These are phyloP conservation scores for Pichia scutulata DNA, from an alignment of 805 yeast species.

Conservation along the genomic window DNA sequence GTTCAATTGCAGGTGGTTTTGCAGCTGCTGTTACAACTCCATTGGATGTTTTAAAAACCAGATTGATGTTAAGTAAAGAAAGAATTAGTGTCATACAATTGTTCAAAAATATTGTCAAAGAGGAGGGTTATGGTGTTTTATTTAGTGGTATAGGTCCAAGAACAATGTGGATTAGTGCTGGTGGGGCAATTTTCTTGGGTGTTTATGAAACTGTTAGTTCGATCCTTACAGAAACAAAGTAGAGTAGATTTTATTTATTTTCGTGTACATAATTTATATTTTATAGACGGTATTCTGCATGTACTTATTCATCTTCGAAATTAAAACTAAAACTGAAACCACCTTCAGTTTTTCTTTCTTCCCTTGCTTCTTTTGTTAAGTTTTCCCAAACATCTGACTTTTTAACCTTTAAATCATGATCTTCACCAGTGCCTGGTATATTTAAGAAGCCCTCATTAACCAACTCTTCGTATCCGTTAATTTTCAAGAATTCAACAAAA, in stretches of 20 bases:
- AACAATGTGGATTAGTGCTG: conserved; percentile 96
- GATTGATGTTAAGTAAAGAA: conserved; percentile 69
- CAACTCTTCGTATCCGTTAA: conserved; percentile 30
- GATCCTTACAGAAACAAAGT: neutral
- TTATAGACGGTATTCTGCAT: neutral
- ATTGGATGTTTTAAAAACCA: conserved; percentile 68
- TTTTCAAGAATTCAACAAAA: conserved; percentile 43
- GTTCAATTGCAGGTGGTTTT: conserved; percentile 73
- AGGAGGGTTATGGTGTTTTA: conserved; percentile 71
- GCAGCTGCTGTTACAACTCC: conserved; percentile 83
- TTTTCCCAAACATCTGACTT: conserved; percentile 49
- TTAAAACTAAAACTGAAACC: conserved; percentile 32
- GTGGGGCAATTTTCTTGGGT: conserved; percentile 96
- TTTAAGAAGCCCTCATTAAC: conserved; percentile 30
- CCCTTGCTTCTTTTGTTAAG: conserved; percentile 14
- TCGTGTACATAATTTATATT: neutral
- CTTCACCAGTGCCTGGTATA: conserved; percentile 25
- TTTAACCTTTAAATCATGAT: conserved; percentile 22
- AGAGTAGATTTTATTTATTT: neutral
- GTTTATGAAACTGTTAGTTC: conserved; percentile 68
- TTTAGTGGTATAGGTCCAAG: conserved; percentile 89
- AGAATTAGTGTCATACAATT: conserved; percentile 40
- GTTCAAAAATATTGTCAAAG: conserved; percentile 45
- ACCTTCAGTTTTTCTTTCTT: conserved; percentile 6
- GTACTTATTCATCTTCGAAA: conserved; percentile 13